Evolutionary conservation across 345 rosid genomes (phyloP).

Genomic region (Populus euphratica): DNA sequence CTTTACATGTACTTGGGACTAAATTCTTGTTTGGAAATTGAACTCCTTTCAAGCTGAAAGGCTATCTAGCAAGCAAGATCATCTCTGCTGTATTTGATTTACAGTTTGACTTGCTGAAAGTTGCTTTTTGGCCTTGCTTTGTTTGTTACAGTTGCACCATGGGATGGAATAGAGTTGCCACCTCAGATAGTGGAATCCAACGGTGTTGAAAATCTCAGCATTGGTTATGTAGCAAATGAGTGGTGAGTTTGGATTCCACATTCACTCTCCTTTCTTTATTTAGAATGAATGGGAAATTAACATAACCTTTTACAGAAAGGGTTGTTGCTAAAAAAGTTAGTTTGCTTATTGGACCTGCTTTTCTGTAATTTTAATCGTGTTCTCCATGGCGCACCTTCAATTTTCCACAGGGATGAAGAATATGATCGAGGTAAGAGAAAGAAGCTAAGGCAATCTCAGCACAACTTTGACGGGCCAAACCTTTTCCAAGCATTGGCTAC

Average conservation of each 20-base stretch:
- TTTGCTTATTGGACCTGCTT: not conserved
- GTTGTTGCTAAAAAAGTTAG: not conserved
- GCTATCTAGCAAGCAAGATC: not conserved
- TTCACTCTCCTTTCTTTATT: not conserved
- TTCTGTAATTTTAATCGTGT: not conserved
- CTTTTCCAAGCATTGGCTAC: conserved; percentile 68
- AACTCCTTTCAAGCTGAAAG: not conserved
- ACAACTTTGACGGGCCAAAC: conserved; percentile 54
- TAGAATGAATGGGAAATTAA: not conserved
- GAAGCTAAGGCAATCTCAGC: conserved; percentile 52
- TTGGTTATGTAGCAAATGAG: conserved; percentile 79
- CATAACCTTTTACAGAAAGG: not conserved
- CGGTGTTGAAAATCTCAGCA: conserved; percentile 24
- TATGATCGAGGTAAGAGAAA: conserved; percentile 92
- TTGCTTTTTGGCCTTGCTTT: conserved; percentile 13
- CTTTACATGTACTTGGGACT: not conserved
- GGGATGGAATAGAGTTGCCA: conserved; percentile 59
- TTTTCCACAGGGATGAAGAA: conserved; percentile 72
- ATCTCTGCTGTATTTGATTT: not conserved
- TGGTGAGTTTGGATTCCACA: conserved; percentile 50
- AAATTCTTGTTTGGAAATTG: not conserved
- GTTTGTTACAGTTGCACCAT: conserved; percentile 56
- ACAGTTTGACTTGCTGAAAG: conserved; percentile 1
- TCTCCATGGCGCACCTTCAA: not conserved
- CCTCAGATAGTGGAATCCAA: conserved; percentile 31